These are phyloP conservation scores for Chytriomyces hyalinus DNA, from an alignment of 192 early-diverging fungal species.

Conservation along the genomic window DNA sequence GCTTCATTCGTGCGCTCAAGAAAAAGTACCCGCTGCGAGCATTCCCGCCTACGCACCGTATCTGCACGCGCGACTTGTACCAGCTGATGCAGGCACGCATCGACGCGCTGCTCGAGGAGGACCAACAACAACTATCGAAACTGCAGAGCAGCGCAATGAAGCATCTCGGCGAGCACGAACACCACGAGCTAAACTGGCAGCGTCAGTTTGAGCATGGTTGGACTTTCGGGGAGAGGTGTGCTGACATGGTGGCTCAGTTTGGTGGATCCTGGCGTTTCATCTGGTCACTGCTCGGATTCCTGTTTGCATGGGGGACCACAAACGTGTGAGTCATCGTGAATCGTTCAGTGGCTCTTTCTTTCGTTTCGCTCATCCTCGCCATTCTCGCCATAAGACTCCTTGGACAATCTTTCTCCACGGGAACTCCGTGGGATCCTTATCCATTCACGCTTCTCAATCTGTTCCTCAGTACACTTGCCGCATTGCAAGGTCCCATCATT, in stretches of 20 bases:
- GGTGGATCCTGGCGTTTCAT: conserved; percentile 51
- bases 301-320: conserved; percentile 31
- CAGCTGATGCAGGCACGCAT: conserved; percentile 38
- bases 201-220: conserved; percentile 49
- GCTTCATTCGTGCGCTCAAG: conserved; percentile 38
- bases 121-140: conserved; percentile 28
- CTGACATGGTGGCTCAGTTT: conserved; percentile 43
- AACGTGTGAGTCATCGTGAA: conserved; percentile 34
- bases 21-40: conserved; percentile 4
- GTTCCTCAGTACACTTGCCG: conserved; percentile 48
- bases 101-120: conserved; percentile 47
- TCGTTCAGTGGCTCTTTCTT: background rate
- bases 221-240: conserved; percentile 44
- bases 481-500: conserved; percentile 55
- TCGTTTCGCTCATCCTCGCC: conserved; percentile 13
- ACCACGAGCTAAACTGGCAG: conserved; percentile 49
- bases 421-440: conserved; percentile 43
- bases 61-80: conserved; percentile 36
- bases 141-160: conserved; percentile 51
- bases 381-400: background rate
- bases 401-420: conserved; percentile 14
- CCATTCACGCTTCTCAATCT: conserved; percentile 57
- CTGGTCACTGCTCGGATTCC: conserved; percentile 36
- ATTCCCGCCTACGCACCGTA: background rate
- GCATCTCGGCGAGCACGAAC: conserved; percentile 47